A percentile compares a stretch with the other conserved stretches of the same genome.
Evolutionary conservation across 371 early-diverging fungal genomes (phyloP).

Genomic region (Paraphysoderma sedebokerense): DNA sequence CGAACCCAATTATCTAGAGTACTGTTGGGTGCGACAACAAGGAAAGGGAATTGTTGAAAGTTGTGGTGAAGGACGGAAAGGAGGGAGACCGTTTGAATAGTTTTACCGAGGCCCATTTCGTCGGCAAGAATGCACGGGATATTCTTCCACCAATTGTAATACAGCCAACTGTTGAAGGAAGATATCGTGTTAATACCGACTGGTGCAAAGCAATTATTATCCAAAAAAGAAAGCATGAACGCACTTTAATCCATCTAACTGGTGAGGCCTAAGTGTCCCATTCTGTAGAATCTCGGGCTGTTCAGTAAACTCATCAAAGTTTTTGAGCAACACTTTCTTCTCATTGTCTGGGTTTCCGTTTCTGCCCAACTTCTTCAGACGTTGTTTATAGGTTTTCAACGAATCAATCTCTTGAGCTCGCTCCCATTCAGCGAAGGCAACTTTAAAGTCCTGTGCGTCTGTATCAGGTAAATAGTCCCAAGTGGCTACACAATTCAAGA

Average conservation of each 20-base stretch:
- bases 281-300: background rate
- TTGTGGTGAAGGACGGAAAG: constrained; percentile 32
- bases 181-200: background rate
- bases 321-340: too few species aligned
- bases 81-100: constrained; percentile 69
- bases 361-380: too few species aligned
- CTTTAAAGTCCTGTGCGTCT: background rate
- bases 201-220: constrained; percentile 7
- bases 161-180: constrained; percentile 37
- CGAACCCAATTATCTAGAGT: constrained; percentile 64
- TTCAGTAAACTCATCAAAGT: too few species aligned
- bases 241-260: background rate
- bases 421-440: constrained; percentile 1
- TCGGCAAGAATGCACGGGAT: constrained; percentile 72
- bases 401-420: constrained; percentile 15
- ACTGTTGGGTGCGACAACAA: constrained; percentile 71
- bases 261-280: background rate
- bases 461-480: constrained; percentile 1
- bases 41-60: constrained; percentile 45
- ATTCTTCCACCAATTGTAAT: constrained; percentile 42
- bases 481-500: constrained; percentile 2
- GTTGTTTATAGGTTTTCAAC: constrained; percentile 42
- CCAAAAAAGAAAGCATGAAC: background rate
- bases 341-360: too few species aligned
- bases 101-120: constrained; percentile 89